Evolutionary conservation across 192 early-diverging fungal species (phyloP), one percentile per base, ranked within the genome.

Genomic region (Hyaloraphidium curvatum): DNA sequence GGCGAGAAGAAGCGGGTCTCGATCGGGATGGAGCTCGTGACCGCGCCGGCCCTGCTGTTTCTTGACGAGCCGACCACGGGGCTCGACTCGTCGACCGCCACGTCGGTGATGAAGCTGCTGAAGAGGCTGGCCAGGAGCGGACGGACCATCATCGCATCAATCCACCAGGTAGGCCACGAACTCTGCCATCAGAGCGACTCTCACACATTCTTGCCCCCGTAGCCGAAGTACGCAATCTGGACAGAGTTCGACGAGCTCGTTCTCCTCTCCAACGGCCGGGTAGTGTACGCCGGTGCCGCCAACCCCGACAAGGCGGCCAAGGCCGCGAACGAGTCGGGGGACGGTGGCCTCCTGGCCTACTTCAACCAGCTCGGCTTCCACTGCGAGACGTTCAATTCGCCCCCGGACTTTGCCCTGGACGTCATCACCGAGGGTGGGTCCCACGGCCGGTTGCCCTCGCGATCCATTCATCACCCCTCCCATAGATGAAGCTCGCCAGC

Each of bases 161-260:
- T 94, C 54, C 90, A 94, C 61, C 89, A 91, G 64, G n/a, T n/a
- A n/a, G n/a, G n/a, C n/a, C n/a, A n/a, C n/a, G n/a, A n/a, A n/a
- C n/a, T n/a, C n/a, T n/a, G n/a, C n/a, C n/a, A n/a, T n/a, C n/a
- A n/a, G n/a, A n/a, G n/a, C n/a, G n/a, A n/a, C n/a, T n/a, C n/a
- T n/a, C n/a, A n/a, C n/a, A n/a, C n/a, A n/a, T n/a, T n/a, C n/a
- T n/a, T n/a, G n/a, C n/a, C n/a, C n/a, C n/a, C n/a, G n/a, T n/a
- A 35, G 81, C 81, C 2, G 77, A 84, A 41, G 75, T 89, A 37
- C 89, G 80, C 65, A 69, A 71, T 14, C 65, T 83, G n/a, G n/a
- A n/a, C n/a, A n/a, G n/a, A n/a, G 26, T 89, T 91, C 63, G 84
- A 89, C 69, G 74, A 83, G 52, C 73, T 88, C 2, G 69, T 86